Evolutionary conservation across 345 rosid genomes (phyloP), one percentile per base, ranked within the genome.

Genomic region (Eucalyptus regnans): DNA sequence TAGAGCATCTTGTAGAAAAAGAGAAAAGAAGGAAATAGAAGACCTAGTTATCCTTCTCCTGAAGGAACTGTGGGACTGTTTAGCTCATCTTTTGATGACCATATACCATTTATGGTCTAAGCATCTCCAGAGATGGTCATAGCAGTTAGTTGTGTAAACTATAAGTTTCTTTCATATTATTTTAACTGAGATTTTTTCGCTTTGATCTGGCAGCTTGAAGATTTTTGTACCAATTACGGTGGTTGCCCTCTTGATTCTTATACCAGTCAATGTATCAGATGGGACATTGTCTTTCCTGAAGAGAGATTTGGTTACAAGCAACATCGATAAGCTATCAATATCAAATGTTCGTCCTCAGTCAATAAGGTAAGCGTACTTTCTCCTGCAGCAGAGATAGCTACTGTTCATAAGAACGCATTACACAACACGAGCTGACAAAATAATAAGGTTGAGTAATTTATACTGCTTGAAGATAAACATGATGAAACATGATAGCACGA

Each of bases 241-340:
- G 22, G 88, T 98, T 92, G 98, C 99, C 12, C 97, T 98, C 68
- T 91, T 91, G 86, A 93, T 98, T 90, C 98, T 98, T 56, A 93
- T 98, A 89, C 99, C 99, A 71, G 99, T 98, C 89, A 98, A 97
- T 90, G 96, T 96, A 86, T 97, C 99, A 29, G 95, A 96, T 91
- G 99, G 97, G 62, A 96, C 99, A 25, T 90, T 98, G 43, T 95
- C 92, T 91, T 95, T 97, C 90, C 91, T 98, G 89, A 94, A 93
- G 93, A 97, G 94, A 88, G 99, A 98, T 87, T 92, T 98, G 90
- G 99, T 97, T 18, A 91, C 94, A 83, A 98, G 98, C 90, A 91
- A 97, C 91, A 98, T 98, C 12, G 99, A 98, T 91, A 98, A 94
- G 93, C 98, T 98, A 62, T 98, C 99, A 3, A 97, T 98, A 90